Evolutionary conservation across 2,329 filamentous ascomycete genomes (phyloP).

Genomic region (Claviceps sp.): DNA sequence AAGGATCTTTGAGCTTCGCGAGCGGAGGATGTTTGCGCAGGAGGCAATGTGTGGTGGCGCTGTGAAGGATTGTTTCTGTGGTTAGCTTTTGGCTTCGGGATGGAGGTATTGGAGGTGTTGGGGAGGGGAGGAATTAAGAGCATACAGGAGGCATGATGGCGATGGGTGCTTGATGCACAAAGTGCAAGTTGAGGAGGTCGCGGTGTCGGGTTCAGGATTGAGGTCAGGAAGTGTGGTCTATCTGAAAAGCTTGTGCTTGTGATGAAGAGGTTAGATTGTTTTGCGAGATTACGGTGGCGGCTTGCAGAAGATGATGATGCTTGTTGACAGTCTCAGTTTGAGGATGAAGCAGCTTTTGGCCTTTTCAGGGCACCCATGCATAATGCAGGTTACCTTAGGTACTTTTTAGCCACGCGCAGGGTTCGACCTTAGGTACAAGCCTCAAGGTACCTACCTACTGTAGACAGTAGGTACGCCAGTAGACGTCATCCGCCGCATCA

Average conservation of each 20-base stretch:
- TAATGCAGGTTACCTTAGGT: too few species aligned
- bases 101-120: background rate
- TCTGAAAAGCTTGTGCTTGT: background rate
- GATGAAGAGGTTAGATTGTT: background rate
- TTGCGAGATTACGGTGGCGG: background rate
- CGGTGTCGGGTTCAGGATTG: background rate
- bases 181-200: too few species aligned
- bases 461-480: too few species aligned
- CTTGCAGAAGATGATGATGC: background rate
- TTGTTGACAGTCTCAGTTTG: background rate
- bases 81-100: slow-evolving; percentile 31
- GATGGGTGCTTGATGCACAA: background rate
- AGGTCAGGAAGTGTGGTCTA: background rate
- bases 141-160: slow-evolving; percentile 42
- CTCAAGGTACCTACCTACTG: too few species aligned
- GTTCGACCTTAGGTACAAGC: background rate
- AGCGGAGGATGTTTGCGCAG: slow-evolving; percentile 48
- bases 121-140: background rate
- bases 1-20: slow-evolving; percentile 69
- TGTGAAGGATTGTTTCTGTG: slow-evolving; percentile 12
- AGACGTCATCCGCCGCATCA: too few species aligned
- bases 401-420: too few species aligned
- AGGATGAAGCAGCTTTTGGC: too few species aligned
- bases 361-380: too few species aligned
- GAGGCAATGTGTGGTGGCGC: slow-evolving; percentile 44